Evolutionary conservation across 192 early-diverging fungal species (phyloP).

Genomic region (Oehlia diaphana): DNA sequence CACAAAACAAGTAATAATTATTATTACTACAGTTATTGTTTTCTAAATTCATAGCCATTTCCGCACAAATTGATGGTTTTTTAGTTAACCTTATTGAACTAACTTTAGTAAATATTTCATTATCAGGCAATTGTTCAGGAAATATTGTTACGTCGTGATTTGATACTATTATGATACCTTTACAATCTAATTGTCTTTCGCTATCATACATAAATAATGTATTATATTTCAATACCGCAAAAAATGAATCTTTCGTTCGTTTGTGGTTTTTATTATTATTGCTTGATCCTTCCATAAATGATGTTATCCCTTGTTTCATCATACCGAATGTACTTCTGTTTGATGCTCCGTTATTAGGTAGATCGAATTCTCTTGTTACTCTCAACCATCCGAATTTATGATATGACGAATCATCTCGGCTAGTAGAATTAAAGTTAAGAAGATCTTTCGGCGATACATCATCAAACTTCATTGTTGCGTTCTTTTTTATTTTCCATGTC

Average conservation of each 20-base stretch:
- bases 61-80: slow-evolving; percentile 29
- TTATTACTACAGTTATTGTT: slow-evolving; percentile 26
- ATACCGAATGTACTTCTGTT: slow-evolving; percentile 10
- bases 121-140: slow-evolving; percentile 52
- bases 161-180: slow-evolving; percentile 66
- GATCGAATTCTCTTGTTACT: slow-evolving; percentile 14
- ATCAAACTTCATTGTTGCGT: slow-evolving; percentile 1
- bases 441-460: neutral
- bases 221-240: slow-evolving; percentile 71
- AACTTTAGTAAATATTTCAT: slow-evolving; percentile 60
- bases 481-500: neutral
- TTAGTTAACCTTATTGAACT: slow-evolving; percentile 52
- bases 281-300: slow-evolving; percentile 9
- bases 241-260: slow-evolving; percentile 57
- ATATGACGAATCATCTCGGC: neutral
- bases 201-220: slow-evolving; percentile 78
- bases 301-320: slow-evolving; percentile 16
- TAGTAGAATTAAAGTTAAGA: neutral
- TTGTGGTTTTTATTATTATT: slow-evolving; percentile 1
- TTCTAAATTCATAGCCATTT: slow-evolving; percentile 30
- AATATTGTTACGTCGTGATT: slow-evolving; percentile 64
- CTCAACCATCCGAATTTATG: slow-evolving; percentile 22
- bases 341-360: neutral
- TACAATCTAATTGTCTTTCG: slow-evolving; percentile 72
- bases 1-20: slow-evolving; percentile 59